These are phyloP conservation scores for Metschnikowia noctiluminum DNA, from an alignment of 805 yeast genomes.

Conservation along the genomic window DNA sequence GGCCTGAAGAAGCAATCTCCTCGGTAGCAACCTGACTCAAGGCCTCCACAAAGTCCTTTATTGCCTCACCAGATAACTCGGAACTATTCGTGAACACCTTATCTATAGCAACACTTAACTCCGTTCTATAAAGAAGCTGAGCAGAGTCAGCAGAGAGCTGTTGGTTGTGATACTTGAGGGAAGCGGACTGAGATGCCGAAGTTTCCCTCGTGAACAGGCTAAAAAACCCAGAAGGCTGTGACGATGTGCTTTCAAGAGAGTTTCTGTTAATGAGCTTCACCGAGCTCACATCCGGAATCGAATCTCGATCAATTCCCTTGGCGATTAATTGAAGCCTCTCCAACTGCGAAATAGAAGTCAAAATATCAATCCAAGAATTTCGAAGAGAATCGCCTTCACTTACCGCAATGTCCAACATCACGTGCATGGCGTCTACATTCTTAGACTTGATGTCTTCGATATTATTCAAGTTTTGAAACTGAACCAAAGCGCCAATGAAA, in stretches of 20 bases:
- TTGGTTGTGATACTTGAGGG: conserved; percentile 68
- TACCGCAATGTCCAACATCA: conserved; percentile 72
- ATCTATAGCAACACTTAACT: conserved; percentile 77
- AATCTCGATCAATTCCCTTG: conserved; percentile 78
- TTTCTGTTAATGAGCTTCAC: conserved; percentile 61
- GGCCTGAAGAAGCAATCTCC: conserved; percentile 86
- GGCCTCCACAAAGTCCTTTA: conserved; percentile 82
- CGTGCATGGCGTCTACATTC: conserved; percentile 75
- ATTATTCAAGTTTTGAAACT: conserved; percentile 78
- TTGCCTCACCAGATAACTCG: conserved; percentile 75
- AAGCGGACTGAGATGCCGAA: conserved; percentile 64
- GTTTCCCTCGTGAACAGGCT: conserved; percentile 50
- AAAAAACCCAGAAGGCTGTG: conserved; percentile 46
- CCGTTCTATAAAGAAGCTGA: conserved; percentile 57
- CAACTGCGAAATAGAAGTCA: conserved; percentile 81
- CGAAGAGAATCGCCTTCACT: conserved; percentile 73
- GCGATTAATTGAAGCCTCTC: conserved; percentile 87
- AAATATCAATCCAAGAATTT: conserved; percentile 77
- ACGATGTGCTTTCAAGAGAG: conserved; percentile 48
- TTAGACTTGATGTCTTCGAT: conserved; percentile 73
- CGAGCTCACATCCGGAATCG: conserved; percentile 79
- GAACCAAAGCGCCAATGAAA: conserved; percentile 84
- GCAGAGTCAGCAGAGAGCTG: conserved; percentile 59
- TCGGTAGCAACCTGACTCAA: conserved; percentile 82
- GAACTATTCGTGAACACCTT: conserved; percentile 82